phyloP scores from a whole-genome alignment of 1,139 yeast genomes.

The Candida sp. region DNA sequence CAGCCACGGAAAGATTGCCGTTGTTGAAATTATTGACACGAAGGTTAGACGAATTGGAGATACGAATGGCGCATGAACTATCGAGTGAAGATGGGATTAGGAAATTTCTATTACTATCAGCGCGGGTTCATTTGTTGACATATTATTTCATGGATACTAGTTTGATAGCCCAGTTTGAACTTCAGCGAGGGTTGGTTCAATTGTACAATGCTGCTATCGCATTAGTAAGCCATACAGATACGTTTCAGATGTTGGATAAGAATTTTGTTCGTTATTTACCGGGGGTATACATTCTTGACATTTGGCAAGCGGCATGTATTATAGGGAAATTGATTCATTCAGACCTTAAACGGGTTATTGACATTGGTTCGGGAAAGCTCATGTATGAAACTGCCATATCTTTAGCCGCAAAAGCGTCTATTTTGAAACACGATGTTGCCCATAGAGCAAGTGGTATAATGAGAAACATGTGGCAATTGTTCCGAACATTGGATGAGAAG shows the following conservation, averaged over 20 bases:
- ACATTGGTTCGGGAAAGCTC: slow-evolving; percentile 67
- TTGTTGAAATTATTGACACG: slow-evolving; percentile 66
- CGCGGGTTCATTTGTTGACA: slow-evolving; percentile 76
- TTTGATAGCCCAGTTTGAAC: slow-evolving; percentile 53
- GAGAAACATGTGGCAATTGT: slow-evolving; percentile 91
- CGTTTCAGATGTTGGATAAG: slow-evolving; percentile 57
- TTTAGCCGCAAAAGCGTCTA: slow-evolving; percentile 74
- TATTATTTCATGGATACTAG: slow-evolving; percentile 76
- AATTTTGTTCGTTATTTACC: slow-evolving; percentile 77
- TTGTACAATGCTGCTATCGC: slow-evolving; percentile 78
- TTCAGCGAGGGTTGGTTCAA: slow-evolving; percentile 70
- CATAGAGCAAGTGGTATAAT: slow-evolving; percentile 91
- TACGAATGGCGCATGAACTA: slow-evolving; percentile 34
- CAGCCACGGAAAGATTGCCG: slow-evolving; percentile 69
- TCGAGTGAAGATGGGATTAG: slow-evolving; percentile 56
- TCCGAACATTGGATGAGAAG: slow-evolving; percentile 53
- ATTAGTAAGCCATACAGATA: slow-evolving; percentile 62
- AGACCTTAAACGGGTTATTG: slow-evolving; percentile 61
- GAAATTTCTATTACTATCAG: slow-evolving; percentile 62
- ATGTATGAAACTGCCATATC: slow-evolving; percentile 69
- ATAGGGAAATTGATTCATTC: slow-evolving; percentile 79
- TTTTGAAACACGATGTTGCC: slow-evolving; percentile 88
- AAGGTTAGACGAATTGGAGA: slow-evolving; percentile 74
- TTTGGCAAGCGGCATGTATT: slow-evolving; percentile 92
- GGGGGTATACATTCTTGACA: slow-evolving; percentile 70